phyloP scores from a whole-genome alignment of 805 yeast species.

The Yamadazyma insecticola region DNA sequence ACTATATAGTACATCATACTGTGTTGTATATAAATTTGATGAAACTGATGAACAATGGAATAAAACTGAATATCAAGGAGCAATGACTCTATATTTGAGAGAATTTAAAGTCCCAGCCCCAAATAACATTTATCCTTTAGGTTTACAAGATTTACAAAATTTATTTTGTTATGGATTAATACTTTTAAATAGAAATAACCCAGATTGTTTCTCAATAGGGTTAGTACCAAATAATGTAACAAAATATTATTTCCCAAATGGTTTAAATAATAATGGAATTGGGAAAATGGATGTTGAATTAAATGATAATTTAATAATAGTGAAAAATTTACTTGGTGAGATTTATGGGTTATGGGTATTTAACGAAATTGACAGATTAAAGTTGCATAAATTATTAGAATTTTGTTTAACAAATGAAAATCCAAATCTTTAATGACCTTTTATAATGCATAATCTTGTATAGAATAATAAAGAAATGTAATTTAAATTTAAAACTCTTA shows the following conservation, averaged over 20 bases:
- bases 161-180: slow-evolving; percentile 64
- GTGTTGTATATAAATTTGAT: slow-evolving; percentile 64
- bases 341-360: slow-evolving; percentile 79
- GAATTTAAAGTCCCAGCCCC: slow-evolving; percentile 28
- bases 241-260: slow-evolving; percentile 37
- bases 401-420: slow-evolving; percentile 34
- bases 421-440: slow-evolving; percentile 5
- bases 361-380: slow-evolving; percentile 60
- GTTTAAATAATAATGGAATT: slow-evolving; percentile 23
- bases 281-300: slow-evolving; percentile 61
- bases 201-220: slow-evolving; percentile 71
- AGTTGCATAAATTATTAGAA: slow-evolving; percentile 45
- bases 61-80: slow-evolving; percentile 67
- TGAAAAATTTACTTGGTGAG: slow-evolving; percentile 62
- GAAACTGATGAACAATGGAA: slow-evolving; percentile 60
- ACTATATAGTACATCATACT: slow-evolving; percentile 64
- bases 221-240: slow-evolving; percentile 53
- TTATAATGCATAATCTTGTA: too few relatives aligned
- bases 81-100: slow-evolving; percentile 60
- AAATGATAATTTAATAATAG: slow-evolving; percentile 64
- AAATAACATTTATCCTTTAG: slow-evolving; percentile 3
- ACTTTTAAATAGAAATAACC: slow-evolving; percentile 61
- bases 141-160: slow-evolving; percentile 33
- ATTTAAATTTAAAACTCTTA: too few relatives aligned
- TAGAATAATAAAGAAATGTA: too few relatives aligned